Evolutionary conservation across 441 rosid species (phyloP).

Genomic region (Metrosideros polymorpha): DNA sequence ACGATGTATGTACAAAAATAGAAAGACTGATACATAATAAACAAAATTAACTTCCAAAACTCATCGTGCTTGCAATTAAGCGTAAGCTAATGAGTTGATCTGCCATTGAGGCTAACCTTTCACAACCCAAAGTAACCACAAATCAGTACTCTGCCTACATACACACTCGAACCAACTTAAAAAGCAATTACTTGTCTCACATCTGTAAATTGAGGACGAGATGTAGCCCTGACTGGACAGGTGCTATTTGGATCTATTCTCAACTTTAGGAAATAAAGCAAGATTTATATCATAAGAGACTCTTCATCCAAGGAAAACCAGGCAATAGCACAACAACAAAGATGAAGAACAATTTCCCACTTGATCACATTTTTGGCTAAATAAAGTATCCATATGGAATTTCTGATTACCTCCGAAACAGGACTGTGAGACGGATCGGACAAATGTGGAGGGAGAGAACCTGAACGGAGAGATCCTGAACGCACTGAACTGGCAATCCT

Average conservation of each 20-base stretch:
- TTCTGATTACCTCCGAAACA: slow-evolving; percentile 60
- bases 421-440: slow-evolving; percentile 99
- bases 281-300: not conserved
- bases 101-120: not conserved
- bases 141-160: not conserved
- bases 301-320: not conserved
- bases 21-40: not conserved
- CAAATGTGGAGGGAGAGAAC: slow-evolving; percentile 82
- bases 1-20: not conserved
- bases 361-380: not conserved
- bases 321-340: not conserved
- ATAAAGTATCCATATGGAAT: not conserved
- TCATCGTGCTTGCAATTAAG: not conserved
- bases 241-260: not conserved
- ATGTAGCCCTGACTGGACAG: not conserved
- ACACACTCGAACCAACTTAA: not conserved
- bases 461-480: slow-evolving; percentile 74
- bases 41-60: not conserved
- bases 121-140: not conserved
- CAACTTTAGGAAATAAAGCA: not conserved
- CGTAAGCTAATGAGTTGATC: not conserved
- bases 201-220: not conserved
- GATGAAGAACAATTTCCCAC: not conserved
- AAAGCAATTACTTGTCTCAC: not conserved
- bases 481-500: slow-evolving; percentile 45